Conservation (phyloP, 768 basidiomycete genomes). For the Kwoniella sp. region DNA sequence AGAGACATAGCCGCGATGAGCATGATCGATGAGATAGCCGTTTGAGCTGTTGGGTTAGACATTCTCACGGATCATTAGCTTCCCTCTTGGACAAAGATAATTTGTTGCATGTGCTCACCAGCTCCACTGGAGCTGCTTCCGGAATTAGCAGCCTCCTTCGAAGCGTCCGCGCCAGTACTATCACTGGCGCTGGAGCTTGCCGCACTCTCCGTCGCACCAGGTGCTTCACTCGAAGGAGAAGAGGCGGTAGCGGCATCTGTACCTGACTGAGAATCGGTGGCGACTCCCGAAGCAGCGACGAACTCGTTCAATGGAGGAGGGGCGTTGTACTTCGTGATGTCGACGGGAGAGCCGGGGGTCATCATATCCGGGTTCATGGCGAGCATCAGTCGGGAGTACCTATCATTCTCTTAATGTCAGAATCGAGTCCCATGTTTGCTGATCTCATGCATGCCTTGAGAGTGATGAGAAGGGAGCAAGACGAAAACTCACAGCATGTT, state of each 20-base stretch:
- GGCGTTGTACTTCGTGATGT: conserved; percentile 17
- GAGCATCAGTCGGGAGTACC: conserved; percentile 44
- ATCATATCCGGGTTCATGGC: conserved; percentile 44
- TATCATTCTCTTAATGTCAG: too few species aligned
- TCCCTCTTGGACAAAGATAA: too few species aligned
- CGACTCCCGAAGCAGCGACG: conserved; percentile 22
- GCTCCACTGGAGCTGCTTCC: conserved; percentile 21
- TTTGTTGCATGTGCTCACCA: conserved; percentile 24
- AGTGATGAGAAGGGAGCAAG: too few species aligned
- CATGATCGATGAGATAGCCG: background rate
- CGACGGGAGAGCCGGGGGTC: conserved; percentile 1
- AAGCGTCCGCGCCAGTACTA: conserved; percentile 6
- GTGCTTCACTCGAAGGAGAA: background rate
- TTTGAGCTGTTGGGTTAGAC: background rate
- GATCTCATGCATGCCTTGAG: too few species aligned
- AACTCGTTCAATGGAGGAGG: conserved; percentile 38
- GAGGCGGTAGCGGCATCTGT: background rate
- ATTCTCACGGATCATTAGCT: too few species aligned
- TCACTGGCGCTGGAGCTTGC: conserved; percentile 6
- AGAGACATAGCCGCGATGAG: background rate
- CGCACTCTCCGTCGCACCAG: conserved; percentile 1
- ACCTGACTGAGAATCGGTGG: conserved; percentile 9
- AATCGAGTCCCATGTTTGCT: too few species aligned
- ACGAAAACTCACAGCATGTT: conserved; percentile 43
- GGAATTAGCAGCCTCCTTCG: conserved; percentile 18